phyloP scores from a whole-genome alignment of 2,329 filamentous ascomycete genomes.

The Ceratocystis smalleyi region DNA sequence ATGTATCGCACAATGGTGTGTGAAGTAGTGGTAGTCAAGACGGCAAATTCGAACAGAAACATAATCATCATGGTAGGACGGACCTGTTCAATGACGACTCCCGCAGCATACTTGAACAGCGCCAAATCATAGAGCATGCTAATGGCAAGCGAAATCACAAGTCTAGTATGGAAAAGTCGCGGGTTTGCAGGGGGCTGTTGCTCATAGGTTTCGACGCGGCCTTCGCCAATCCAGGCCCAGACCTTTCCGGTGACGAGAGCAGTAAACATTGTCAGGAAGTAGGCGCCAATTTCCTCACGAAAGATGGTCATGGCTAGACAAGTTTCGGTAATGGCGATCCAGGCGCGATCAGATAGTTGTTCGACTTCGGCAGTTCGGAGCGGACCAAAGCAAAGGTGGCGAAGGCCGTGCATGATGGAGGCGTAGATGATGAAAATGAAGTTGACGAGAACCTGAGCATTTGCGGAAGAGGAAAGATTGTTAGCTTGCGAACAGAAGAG shows the following conservation, averaged over 20 bases:
- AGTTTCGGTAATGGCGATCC: slow-evolving; percentile 96
- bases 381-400: slow-evolving; percentile 77
- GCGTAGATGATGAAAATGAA: slow-evolving; percentile 69
- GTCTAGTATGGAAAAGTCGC: slow-evolving; percentile 67
- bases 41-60: slow-evolving; percentile 95
- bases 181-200: slow-evolving; percentile 88
- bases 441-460: slow-evolving; percentile 67
- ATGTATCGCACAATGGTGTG: slow-evolving; percentile 67
- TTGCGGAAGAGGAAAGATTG: neutral
- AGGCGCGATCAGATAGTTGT: slow-evolving; percentile 90
- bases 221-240: slow-evolving; percentile 97
- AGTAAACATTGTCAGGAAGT: slow-evolving; percentile 95
- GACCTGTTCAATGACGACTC: slow-evolving; percentile 70
- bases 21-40: slow-evolving; percentile 63
- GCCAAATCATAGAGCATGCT: slow-evolving; percentile 66
- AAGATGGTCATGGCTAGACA: slow-evolving; percentile 97
- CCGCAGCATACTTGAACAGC: slow-evolving; percentile 67
- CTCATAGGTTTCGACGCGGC: slow-evolving; percentile 82
- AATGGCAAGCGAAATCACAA: slow-evolving; percentile 62
- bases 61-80: slow-evolving; percentile 99
- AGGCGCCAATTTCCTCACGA: slow-evolving; percentile 81
- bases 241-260: slow-evolving; percentile 84
- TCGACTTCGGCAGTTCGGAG: slow-evolving; percentile 90
- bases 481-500: neutral
- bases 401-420: slow-evolving; percentile 69